Base-by-base conservation (phyloP, 768 basidiomycete species). In the Pulveroboletus sp. region DNA sequence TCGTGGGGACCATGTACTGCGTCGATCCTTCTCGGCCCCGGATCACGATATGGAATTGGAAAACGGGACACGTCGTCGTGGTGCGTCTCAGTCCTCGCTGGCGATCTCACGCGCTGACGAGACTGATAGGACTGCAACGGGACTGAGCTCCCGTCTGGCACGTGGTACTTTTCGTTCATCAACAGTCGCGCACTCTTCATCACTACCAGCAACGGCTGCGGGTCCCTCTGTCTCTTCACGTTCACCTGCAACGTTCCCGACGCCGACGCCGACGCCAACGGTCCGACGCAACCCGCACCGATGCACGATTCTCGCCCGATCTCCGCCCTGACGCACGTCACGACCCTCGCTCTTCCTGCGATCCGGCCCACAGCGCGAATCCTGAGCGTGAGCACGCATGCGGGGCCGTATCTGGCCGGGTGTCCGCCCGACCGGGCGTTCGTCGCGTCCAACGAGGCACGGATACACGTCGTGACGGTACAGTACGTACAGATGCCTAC, bases 11-110 rank as follows among this genome's bases (percentile, higher is more conserved):
- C 42, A 75, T 77, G 62, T 71, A 71, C 45, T 71, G 67, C 57
- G 42, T 63, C 29, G 59, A 67, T 16, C 49, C 57, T 0, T 32
- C 47, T 0, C 45, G 42, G 19, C 61, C 73, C 10, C 62, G 55
- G 10, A 66, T 68, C 20, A 51, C 55, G n/a, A 38, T 62, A 23
- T 82, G 79, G 78, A 76, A 80, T 45, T 83, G 82, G 81, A 71
- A 61, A 49, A 73, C 67, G 1, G 78, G 76, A 0, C 52, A 59
- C 11, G 11, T 66, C 10, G 54, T 79, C 35, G 68, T 75, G 41
- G 81, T 81, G 55, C 34, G 76, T 11, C 23, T 27, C 10, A 9
- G 6, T 12, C 3, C 26, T 1, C n/a, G 6, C 12, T 24, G 23
- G 7, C 24, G 6, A 17, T 16, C 26, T 17, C 3, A 17, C 40